phyloP scores from a whole-genome alignment of 176 grass and related monocot genomes.

The Musa beccarii region DNA sequence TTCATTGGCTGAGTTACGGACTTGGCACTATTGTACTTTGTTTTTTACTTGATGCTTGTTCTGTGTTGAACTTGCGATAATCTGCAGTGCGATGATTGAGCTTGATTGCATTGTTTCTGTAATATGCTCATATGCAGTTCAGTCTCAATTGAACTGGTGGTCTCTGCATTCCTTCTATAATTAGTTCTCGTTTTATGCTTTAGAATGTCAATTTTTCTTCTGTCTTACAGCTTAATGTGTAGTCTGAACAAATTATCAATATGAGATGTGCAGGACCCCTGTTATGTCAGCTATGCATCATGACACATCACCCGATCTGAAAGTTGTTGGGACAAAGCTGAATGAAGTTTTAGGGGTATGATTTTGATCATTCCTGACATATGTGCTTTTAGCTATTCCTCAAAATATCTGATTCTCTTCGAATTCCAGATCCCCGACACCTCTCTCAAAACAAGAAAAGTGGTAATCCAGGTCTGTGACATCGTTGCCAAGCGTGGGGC shows the following conservation, averaged over 20 bases:
- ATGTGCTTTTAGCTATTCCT: neutral
- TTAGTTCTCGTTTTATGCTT: too few species aligned
- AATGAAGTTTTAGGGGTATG: conserved; percentile 49
- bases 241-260: conserved; percentile 17
- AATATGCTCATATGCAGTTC: too few species aligned
- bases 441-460: conserved; percentile 36
- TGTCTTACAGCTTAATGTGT: neutral
- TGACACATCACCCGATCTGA: conserved; percentile 55
- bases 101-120: too few species aligned
- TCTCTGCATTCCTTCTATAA: too few species aligned
- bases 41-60: too few species aligned
- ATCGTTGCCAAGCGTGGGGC: conserved; percentile 48
- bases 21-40: too few species aligned
- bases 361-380: neutral
- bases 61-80: too few species aligned
- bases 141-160: too few species aligned
- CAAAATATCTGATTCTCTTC: neutral
- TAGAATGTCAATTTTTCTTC: too few species aligned
- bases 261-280: conserved; percentile 35
- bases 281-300: conserved; percentile 50
- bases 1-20: too few species aligned
- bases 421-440: conserved; percentile 42
- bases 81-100: too few species aligned
- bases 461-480: conserved; percentile 32
- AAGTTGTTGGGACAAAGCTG: conserved; percentile 39